These are phyloP conservation scores for Sporothrix pseudoabietina DNA, from an alignment of 2,329 filamentous ascomycete genomes.

Conservation along the genomic window DNA sequence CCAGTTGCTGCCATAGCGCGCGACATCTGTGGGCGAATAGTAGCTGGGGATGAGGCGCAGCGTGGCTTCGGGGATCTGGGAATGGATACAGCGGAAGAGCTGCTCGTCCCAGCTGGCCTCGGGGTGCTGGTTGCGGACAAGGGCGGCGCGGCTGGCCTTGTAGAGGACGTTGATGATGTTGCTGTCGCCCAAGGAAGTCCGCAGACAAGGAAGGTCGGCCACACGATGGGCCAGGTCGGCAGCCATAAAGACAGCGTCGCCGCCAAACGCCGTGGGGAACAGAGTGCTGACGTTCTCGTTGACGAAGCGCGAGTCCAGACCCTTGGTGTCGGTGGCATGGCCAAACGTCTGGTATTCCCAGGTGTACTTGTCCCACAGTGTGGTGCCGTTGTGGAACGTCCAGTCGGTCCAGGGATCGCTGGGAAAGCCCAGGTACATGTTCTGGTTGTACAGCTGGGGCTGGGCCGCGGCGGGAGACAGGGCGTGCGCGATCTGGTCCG, in stretches of 20 bases:
- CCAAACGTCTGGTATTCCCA: not conserved
- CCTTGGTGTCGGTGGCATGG: not conserved
- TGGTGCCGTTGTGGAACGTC: constrained; percentile 41
- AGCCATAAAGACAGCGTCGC: constrained; percentile 50
- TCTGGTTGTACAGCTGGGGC: not conserved
- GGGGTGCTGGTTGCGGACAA: constrained; percentile 32
- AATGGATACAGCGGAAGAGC: constrained; percentile 47
- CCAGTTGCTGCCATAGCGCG: constrained; percentile 38
- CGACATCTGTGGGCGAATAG: constrained; percentile 45
- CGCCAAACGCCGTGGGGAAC: constrained; percentile 47
- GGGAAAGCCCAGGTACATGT: constrained; percentile 49
- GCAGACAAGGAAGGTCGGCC: constrained; percentile 45
- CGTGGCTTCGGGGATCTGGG: constrained; percentile 40
- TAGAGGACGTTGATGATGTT: constrained; percentile 22
- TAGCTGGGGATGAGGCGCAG: constrained; percentile 50
- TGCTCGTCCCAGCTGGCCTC: constrained; percentile 46
- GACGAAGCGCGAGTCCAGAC: constrained; percentile 12
- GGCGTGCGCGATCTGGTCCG: not conserved
- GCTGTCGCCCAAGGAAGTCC: constrained; percentile 26
- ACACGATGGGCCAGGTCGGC: constrained; percentile 42
- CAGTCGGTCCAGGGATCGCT: constrained; percentile 49
- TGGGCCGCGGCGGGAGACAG: not conserved
- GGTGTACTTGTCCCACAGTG: not conserved
- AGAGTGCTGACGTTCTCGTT: not conserved
- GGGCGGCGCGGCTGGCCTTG: constrained; percentile 18